Conservation (phyloP, 2,329 filamentous ascomycete species). For the Penicillium hordei region DNA sequence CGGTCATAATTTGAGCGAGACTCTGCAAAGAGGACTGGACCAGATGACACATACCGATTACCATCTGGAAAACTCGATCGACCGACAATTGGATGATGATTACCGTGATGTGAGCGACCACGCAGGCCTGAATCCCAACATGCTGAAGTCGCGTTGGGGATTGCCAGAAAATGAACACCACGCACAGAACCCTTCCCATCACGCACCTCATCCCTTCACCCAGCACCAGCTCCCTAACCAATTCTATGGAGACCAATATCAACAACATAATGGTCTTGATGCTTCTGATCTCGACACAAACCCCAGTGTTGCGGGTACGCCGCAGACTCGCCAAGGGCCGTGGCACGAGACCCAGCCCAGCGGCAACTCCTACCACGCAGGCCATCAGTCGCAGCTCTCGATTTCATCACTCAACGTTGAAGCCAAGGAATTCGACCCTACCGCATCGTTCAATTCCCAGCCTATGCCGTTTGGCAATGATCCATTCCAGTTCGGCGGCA, state of each 20-base stretch:
- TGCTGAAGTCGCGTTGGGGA: conserved; percentile 41
- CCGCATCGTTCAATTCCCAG: conserved; percentile 51
- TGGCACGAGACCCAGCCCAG: conserved; percentile 40
- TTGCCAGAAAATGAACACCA: conserved; percentile 34
- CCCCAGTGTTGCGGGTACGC: conserved; percentile 69
- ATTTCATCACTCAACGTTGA: conserved; percentile 82
- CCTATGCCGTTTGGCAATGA: conserved; percentile 45
- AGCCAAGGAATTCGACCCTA: conserved; percentile 79
- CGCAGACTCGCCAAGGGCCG: conserved; percentile 38
- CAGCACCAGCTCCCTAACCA: conserved; percentile 36
- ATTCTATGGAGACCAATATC: conserved; percentile 36
- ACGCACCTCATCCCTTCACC: conserved; percentile 22
- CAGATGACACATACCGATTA: conserved; percentile 68
- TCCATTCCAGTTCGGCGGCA: conserved; percentile 44
- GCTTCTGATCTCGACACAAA: conserved; percentile 70
- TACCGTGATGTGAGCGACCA: conserved; percentile 51
- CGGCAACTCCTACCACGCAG: conserved; percentile 33
- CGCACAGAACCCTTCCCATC: conserved; percentile 24
- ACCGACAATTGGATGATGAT: conserved; percentile 74
- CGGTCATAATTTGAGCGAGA: conserved; percentile 72
- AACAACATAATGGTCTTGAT: conserved; percentile 46
- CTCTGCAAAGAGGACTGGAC: conserved; percentile 79
- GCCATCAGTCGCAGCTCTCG: conserved; percentile 67
- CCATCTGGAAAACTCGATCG: conserved; percentile 75
- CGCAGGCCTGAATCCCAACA: conserved; percentile 27